Conservation (phyloP, 495 filamentous ascomycete genomes). For the Chaetomidium leptoderma region DNA sequence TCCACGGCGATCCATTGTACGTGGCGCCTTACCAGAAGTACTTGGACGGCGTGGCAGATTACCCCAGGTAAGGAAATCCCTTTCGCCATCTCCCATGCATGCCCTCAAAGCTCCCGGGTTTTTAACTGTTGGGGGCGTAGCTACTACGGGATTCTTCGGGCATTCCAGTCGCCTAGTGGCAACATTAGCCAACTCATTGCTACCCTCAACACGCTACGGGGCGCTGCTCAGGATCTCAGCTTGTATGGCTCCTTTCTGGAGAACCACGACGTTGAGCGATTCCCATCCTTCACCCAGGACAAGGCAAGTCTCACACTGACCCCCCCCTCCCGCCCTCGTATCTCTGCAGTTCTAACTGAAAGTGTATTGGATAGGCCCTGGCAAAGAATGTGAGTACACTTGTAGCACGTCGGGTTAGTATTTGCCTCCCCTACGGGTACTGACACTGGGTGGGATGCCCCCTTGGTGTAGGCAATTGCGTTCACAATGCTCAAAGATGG, state of each 20-base stretch:
- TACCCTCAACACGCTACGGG: slow-evolving; percentile 54
- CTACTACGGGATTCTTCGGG: slow-evolving; percentile 57
- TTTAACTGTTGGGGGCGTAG: too few species aligned
- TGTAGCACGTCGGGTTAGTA: too few species aligned
- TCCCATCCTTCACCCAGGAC: slow-evolving; percentile 55
- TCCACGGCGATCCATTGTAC: slow-evolving; percentile 56
- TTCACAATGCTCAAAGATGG: slow-evolving; percentile 65
- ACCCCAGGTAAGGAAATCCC: slow-evolving; percentile 47
- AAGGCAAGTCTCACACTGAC: slow-evolving; percentile 22
- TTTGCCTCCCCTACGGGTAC: too few species aligned
- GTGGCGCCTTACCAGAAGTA: slow-evolving; percentile 63
- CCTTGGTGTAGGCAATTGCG: slow-evolving; percentile 56
- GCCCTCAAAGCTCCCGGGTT: too few species aligned
- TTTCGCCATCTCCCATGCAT: background rate
- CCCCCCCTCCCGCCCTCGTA: background rate
- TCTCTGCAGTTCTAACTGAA: background rate
- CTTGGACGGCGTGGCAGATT: slow-evolving; percentile 65
- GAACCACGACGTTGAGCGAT: slow-evolving; percentile 73
- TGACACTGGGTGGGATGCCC: background rate
- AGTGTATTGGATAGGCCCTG: slow-evolving; percentile 11
- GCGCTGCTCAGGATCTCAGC: slow-evolving; percentile 47
- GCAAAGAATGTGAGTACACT: slow-evolving; percentile 26
- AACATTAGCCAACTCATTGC: slow-evolving; percentile 57
- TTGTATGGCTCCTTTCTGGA: slow-evolving; percentile 71
- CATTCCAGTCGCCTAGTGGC: slow-evolving; percentile 57